A percentile compares a stretch with the other conserved stretches of the same genome.
phyloP scores from a whole-genome alignment of 306 rosid genomes.

The Malus fusca region DNA sequence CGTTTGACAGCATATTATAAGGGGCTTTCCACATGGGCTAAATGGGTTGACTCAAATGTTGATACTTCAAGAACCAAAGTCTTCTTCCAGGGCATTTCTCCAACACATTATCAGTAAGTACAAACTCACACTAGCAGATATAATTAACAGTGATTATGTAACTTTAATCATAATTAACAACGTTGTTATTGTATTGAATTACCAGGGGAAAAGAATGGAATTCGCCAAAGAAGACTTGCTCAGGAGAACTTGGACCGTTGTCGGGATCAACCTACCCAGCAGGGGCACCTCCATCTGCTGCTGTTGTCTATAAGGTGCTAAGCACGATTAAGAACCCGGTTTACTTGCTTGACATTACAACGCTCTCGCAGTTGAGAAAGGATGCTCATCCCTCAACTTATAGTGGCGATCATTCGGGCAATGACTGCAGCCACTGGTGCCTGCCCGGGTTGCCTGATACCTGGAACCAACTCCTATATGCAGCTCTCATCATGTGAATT shows the following conservation, averaged over 20 bases:
- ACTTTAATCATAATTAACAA: neutral
- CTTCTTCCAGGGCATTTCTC: constrained; percentile 93
- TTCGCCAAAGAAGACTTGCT: constrained; percentile 58
- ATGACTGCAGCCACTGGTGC: constrained; percentile 98
- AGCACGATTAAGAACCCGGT: constrained; percentile 53
- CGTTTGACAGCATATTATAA: constrained; percentile 63
- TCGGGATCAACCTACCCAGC: constrained; percentile 72
- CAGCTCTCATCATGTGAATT: constrained; percentile 53
- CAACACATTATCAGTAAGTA: constrained; percentile 85
- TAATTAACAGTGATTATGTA: neutral
- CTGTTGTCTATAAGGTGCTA: constrained; percentile 50
- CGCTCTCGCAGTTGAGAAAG: constrained; percentile 77
- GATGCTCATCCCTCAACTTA: constrained; percentile 89
- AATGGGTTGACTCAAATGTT: constrained; percentile 81
- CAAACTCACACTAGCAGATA: neutral
- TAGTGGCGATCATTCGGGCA: constrained; percentile 51
- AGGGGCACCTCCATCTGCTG: constrained; percentile 70
- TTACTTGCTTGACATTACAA: constrained; percentile 76
- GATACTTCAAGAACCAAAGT: constrained; percentile 64
- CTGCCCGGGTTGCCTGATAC: constrained; percentile 93
- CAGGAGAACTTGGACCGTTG: constrained; percentile 62
- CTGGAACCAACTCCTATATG: constrained; percentile 88
- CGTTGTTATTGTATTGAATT: neutral
- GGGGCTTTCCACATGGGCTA: constrained; percentile 84
- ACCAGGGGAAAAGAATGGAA: constrained; percentile 86